phyloP scores from a whole-genome alignment of 2,329 filamentous ascomycete genomes.

The Neopestalotiopsis rosae region DNA sequence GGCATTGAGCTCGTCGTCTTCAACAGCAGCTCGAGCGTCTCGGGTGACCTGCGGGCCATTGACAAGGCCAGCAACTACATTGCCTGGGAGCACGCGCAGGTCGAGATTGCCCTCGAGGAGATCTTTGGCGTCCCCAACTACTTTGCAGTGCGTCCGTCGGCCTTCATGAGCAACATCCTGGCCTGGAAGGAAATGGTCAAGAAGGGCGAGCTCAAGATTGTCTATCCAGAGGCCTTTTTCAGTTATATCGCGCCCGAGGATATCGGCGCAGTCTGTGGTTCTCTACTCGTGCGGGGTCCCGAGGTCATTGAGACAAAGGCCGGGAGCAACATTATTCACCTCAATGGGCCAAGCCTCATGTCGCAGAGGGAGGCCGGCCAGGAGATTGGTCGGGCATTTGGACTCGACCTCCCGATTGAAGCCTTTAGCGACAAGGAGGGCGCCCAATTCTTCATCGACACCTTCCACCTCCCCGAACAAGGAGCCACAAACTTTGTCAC shows the following conservation, averaged over 20 bases:
- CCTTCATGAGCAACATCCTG: slow-evolving; percentile 49
- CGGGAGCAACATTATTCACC: slow-evolving; percentile 36
- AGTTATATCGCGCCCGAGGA: slow-evolving; percentile 49
- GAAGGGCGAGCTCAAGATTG: slow-evolving; percentile 37
- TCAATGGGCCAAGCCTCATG: slow-evolving; percentile 43
- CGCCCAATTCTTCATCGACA: slow-evolving; percentile 7
- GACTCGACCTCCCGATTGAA: slow-evolving; percentile 29
- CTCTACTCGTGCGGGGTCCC: slow-evolving; percentile 41
- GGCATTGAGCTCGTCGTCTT: slow-evolving; percentile 52
- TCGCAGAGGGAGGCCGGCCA: slow-evolving; percentile 34
- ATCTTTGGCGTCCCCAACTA: slow-evolving; percentile 43
- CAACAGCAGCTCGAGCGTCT: slow-evolving; percentile 46
- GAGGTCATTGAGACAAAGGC: slow-evolving; percentile 28
- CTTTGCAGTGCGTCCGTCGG: slow-evolving; percentile 46
- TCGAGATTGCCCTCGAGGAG: slow-evolving; percentile 48
- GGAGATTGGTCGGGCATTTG: slow-evolving; percentile 36
- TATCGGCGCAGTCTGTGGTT: slow-evolving; percentile 49
- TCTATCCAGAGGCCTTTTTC: slow-evolving; percentile 33
- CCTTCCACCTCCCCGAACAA: not conserved
- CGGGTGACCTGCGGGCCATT: slow-evolving; percentile 27
- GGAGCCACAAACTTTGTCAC: not conserved
- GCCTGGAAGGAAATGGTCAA: slow-evolving; percentile 34
- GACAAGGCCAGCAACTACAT: slow-evolving; percentile 37
- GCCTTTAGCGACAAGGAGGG: slow-evolving; percentile 7
- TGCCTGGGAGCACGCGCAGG: slow-evolving; percentile 46